Base-by-base conservation (phyloP, 2,329 filamentous ascomycete genomes). In the Whalleya microplaca region DNA sequence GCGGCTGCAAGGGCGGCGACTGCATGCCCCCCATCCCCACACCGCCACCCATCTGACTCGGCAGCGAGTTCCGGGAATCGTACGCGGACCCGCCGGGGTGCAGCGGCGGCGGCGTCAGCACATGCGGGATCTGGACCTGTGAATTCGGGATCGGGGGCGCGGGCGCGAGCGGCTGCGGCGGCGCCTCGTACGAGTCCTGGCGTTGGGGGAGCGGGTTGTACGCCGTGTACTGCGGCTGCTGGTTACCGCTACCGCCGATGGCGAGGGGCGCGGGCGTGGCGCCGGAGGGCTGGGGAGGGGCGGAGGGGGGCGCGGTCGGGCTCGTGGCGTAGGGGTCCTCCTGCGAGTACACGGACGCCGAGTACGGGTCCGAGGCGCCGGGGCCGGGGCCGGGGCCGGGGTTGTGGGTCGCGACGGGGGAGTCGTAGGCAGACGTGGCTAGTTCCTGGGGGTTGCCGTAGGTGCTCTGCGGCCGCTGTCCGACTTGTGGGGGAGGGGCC, bases 361-460 rank as follows among this genome's bases (percentile, higher is more conserved):
- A 73, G 64, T 78, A 83, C 1, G 78, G 74, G 20, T 74, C 73
- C 16, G 73, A 71, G 44, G 75, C 75, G 60, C 69, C 73, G 27
- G 76, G 75, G 67, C 79, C 80, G 69, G 82, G 79, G 5, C n/a
- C n/a, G n/a, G 75, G 75, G 60, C 69, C 73, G 27, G 76, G 75
- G 67, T 79, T 80, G 69, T 82, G 79, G 5, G 79, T 72, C 12
- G 80, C 84, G 41, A 90, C 81, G 42, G 89, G 90, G 2, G 89
- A 90, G 72, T 92, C 89, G 68, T 92, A 93, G 9, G 84, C 85
- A 1, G 89, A 90, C 0, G 90, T 92, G 21, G 89, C 88, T 45
- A 94, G 78, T 74, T 94, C 90, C 73, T 93, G 90, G 0, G 90
- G 86, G 61, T 85, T 84, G 23, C 87, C 86, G 65, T 89, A 89